Evolutionary conservation across 148 eudicot species (phyloP).

Genomic region (Camellia japonica): DNA sequence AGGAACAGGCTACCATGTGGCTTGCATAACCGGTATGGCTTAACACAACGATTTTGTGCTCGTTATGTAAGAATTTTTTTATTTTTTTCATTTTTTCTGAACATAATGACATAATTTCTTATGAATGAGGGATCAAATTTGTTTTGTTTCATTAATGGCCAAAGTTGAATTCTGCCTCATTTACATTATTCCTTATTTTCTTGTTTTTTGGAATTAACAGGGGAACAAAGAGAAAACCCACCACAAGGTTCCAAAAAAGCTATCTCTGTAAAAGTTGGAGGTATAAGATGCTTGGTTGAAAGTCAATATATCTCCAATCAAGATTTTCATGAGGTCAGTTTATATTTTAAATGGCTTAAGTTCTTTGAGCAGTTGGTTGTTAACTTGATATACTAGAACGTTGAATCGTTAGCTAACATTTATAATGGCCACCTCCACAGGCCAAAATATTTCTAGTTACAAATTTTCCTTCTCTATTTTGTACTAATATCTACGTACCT

Average conservation of each 20-base stretch:
- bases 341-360: not conserved
- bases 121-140: not conserved
- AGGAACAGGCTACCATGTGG: conserved; percentile 62
- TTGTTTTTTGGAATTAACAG: conserved; percentile 20
- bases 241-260: conserved; percentile 28
- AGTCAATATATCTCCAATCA: conserved; percentile 60
- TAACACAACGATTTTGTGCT: not conserved
- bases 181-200: not conserved
- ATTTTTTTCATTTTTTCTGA: not conserved
- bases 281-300: conserved; percentile 43
- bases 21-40: conserved; percentile 47
- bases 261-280: conserved; percentile 45
- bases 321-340: conserved; percentile 62
- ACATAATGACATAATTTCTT: not conserved
- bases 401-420: too few species aligned
- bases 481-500: too few species aligned
- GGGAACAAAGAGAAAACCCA: conserved; percentile 24
- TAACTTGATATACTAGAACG: too few species aligned
- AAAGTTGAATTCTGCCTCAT: not conserved
- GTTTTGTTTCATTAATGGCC: not conserved
- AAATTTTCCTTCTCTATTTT: not conserved
- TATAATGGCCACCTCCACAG: too few species aligned
- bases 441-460: not conserved
- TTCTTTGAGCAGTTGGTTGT: too few species aligned
- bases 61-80: not conserved